Evolutionary conservation across 805 yeast genomes (phyloP), one percentile per base, ranked within the genome.

Genomic region (Ogataea neopini): DNA sequence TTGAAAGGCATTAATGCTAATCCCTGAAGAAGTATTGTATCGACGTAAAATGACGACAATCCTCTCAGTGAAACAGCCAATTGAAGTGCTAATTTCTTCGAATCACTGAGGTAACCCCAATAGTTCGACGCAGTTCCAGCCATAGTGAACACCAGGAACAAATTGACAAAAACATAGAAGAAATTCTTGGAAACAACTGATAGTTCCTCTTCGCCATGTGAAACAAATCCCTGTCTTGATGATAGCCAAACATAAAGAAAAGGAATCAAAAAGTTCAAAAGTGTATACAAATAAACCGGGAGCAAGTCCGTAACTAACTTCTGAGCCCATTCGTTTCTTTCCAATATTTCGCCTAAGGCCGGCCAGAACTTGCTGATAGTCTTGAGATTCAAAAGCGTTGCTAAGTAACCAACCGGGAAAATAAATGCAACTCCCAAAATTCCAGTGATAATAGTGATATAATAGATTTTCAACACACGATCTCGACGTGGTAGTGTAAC

Each of bases 161-260:
- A 75, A 66, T 92, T 92, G 53, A 92, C 96, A 69, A 94, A 94
- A 30, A 91, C 86, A 67, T 90, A 94, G 64, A 94, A 91, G 69
- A 91, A 92, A 71, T 94, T 94, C 68, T 92, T 92, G 22, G 94
- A 83, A 2, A 92, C 95, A 19, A 90, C 80, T 0, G 96, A 86
- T 14, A 90, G 69, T 63, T 94, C 98, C 56, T 88, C 96, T 56
- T 94, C 98, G 33, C 96, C 91, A 58, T 86, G 84, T 5, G 97
- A 89, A 0, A 95, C 83, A 58, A 81, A 88, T 0, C 98, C 98
- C 70, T 92, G 99, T 42, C 79, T 75, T 2, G 82, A 73, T 0
- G 97, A 85, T 42, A 92, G 70, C 79, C 87, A 88, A 40, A 87
- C 88, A 62, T 88, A 91, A 41, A 92, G 71, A 60, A 83, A 91